Evolutionary conservation across 2,329 filamentous ascomycete genomes (phyloP), one percentile per base, ranked within the genome.

Genomic region (Sordariomycetes sp.): DNA sequence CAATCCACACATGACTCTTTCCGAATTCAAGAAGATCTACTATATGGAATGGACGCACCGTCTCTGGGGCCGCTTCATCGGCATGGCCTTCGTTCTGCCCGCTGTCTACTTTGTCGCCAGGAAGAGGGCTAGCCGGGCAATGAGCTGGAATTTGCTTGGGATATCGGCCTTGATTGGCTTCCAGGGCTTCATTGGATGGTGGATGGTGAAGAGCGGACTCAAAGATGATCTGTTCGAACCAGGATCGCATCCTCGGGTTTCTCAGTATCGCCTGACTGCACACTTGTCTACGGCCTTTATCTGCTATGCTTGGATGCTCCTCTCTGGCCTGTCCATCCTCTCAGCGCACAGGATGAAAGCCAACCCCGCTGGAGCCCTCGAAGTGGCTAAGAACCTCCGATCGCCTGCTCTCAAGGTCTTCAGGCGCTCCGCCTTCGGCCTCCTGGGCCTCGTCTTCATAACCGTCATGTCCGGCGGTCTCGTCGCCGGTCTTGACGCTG

Each of bases 11-110:
- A 98, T 98, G 92, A 82, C 75, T 21, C 69, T 98, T 37, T 73
- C 79, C 38, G 92, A 98, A 56, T 98, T 96, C 67, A 95, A 96
- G 61, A 82, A 92, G 55, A 98, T 98, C 46, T 98, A 96, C 72
- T 98, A 83, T 59, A 96, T 96, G 92, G 92, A 98, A 68, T 98
- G 92, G 92, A 79, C 81, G 28, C 92, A 98, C 59, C 78, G 92
- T 20, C 71, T 95, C 36, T 96, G 92, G 88, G 92, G 92, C 30
- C 81, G 92, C 43, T 70, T 94, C 47, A 85, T 98, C 38, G 92
- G 92, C 39, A 59, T 96, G 42, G 82, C 86, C 33, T 95, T 96
- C 58, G 78, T 94, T 31, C 53, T 95, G 2, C 92, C 92, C 2
- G 85, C 90, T 7, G 60, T 82, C 36, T 96, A 94, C 68, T 93